phyloP scores from a whole-genome alignment of 1,284 basidiomycete genomes.

The Puccinia horiana region DNA sequence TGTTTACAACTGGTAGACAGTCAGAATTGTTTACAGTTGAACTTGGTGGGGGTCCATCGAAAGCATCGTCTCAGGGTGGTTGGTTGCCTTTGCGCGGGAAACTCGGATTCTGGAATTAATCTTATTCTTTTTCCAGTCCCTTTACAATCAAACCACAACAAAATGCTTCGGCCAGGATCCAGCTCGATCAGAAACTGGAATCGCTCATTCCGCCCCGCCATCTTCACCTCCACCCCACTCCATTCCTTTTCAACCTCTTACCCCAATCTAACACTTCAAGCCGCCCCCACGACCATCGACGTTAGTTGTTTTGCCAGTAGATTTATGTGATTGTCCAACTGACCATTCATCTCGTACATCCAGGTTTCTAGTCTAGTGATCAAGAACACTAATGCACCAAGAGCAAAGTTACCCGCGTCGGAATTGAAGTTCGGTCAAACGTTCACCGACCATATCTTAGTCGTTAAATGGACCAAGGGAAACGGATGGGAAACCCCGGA shows the following conservation, averaged over 20 bases:
- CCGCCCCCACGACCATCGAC: not conserved
- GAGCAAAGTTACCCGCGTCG: conserved; percentile 57
- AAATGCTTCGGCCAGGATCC: not conserved
- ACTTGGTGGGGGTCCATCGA: too few relatives aligned
- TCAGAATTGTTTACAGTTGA: too few relatives aligned
- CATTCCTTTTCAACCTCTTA: not conserved
- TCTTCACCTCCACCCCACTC: not conserved
- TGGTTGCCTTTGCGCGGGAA: too few relatives aligned
- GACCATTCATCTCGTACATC: not conserved
- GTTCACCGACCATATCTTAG: conserved; percentile 89
- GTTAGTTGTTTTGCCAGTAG: not conserved
- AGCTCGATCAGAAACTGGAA: not conserved
- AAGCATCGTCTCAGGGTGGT: too few relatives aligned
- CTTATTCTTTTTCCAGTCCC: too few relatives aligned
- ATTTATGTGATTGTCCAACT: not conserved
- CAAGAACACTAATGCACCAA: conserved; percentile 54
- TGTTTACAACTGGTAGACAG: too few relatives aligned
- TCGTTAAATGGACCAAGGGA: conserved; percentile 72
- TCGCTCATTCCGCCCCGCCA: not conserved
- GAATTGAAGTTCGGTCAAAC: conserved; percentile 64
- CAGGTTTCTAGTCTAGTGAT: conserved; percentile 51
- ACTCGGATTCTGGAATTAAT: too few relatives aligned
- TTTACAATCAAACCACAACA: too few relatives aligned
- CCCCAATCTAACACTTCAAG: not conserved
- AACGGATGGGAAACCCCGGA: conserved; percentile 79